Evolutionary conservation across 2,329 filamentous ascomycete species (phyloP).

Genomic region (Fusarium zealandicum): DNA sequence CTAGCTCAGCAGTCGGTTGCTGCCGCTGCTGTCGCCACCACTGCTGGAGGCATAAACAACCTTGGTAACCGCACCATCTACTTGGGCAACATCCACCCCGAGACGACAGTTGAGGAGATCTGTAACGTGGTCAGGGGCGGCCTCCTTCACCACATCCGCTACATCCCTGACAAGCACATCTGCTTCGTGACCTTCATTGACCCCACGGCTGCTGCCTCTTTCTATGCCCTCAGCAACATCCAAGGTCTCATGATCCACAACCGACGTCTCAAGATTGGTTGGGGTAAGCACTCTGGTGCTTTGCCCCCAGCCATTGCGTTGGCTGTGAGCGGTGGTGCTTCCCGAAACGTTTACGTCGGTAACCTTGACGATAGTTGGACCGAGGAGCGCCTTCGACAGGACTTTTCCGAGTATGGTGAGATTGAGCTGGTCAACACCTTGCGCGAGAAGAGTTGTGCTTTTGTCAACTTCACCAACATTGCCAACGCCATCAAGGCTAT

Average conservation of each 20-base stretch:
- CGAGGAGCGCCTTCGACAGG: slow-evolving; percentile 92
- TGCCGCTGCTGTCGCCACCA: slow-evolving; percentile 94
- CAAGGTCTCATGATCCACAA: slow-evolving; percentile 99
- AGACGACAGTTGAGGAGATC: slow-evolving; percentile 99
- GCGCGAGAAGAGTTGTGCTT: slow-evolving; percentile 98
- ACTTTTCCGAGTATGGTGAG: slow-evolving; percentile 97
- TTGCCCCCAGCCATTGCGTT: slow-evolving; percentile 94
- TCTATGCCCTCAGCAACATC: slow-evolving; percentile 96
- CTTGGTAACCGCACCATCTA: slow-evolving; percentile 97
- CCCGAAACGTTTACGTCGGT: slow-evolving; percentile 97
- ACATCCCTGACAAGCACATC: slow-evolving; percentile 99
- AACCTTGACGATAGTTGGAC: slow-evolving; percentile 98
- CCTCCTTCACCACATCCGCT: slow-evolving; percentile 95
- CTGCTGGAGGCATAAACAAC: slow-evolving; percentile 96
- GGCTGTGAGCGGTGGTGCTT: slow-evolving; percentile 94
- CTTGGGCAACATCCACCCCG: slow-evolving; percentile 96
- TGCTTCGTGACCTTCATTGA: slow-evolving; percentile 99
- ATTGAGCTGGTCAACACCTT: slow-evolving; percentile 97
- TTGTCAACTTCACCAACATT: slow-evolving; percentile 99
- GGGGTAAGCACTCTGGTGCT: slow-evolving; percentile 98
- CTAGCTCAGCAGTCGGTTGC: slow-evolving; percentile 97
- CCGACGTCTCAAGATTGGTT: slow-evolving; percentile 95
- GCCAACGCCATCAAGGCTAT: slow-evolving; percentile 99
- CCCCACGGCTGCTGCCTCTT: slow-evolving; percentile 94
- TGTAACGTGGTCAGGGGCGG: slow-evolving; percentile 98